Base-by-base conservation (phyloP, 495 filamentous ascomycete species). In the Letharia lupina region DNA sequence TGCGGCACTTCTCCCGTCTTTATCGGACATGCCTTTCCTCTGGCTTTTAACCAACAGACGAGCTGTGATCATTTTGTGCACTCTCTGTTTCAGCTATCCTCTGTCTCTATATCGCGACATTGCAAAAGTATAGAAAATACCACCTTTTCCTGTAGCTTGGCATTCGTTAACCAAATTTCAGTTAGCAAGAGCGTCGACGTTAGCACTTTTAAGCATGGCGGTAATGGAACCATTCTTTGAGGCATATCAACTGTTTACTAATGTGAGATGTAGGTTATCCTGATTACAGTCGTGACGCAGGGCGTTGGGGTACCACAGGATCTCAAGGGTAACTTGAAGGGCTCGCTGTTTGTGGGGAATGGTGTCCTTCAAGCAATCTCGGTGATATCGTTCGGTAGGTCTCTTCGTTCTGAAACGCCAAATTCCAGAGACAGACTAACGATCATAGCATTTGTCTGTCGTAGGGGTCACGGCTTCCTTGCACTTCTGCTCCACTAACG, bases 321-420 rank as follows among this genome's bases (percentile, higher is more conserved):
- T 59, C 80, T 82, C 10, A 82, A 86, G 66, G 95, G 94, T 20
- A 78, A 81, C 41, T 82, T 96, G 60, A 83, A 80, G 63, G 83
- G 75, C 57, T 79, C 84, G 16, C 74, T 96, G 58, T 82, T 87
- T 5, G 78, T 97, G 69, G 91, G 93, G 71, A 81, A 83, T 63
- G 95, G 93, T 40, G 86, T 98, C 58, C 95, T 97, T 70, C 91
- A 96, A 75, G 93, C 94, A 20, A 89, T 98, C 68, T 94, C 95
- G 31, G 93, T 98, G 48, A 98, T 98, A 70, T 96, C 93, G 5
- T 98, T 98, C 76, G 84, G 54, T 57, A 11, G 8, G 33, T 57
- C 33, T 57, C 54, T 28, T 54, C n/a, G 3, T 56, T 57, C 5
- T 16, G 15, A 4, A 15, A 39, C 4, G 4, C n/a, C 33, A 33